Evolutionary conservation across 2,329 filamentous ascomycete genomes (phyloP), one percentile per base, ranked within the genome.

Genomic region (Talaromyces funiculosus): DNA sequence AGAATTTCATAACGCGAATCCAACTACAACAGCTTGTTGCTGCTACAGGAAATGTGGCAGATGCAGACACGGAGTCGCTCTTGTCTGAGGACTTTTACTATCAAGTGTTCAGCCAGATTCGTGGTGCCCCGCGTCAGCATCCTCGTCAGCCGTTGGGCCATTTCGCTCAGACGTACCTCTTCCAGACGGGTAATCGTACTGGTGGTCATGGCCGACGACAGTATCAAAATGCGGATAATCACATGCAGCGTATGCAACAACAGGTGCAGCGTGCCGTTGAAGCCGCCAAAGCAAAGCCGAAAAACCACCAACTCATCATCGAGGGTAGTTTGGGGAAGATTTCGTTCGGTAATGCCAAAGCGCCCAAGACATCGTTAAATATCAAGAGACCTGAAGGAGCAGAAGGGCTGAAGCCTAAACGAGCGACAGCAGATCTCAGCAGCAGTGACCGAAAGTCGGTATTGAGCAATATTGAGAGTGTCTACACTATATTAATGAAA

Each of bases 221-320:
- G 67, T 86, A 87, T 63, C 60, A 61, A 45, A 90, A 89, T 45
- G 92, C 90, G 18, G 94, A 99, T 73, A 99, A 97, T 72, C 94
- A 99, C 71, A 90, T 97, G 79, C 94, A 97, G 73, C 88, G 94
- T 59, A 99, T 99, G 94, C 93, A 99, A 75, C 94, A 99, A 75
- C 94, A 99, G 75, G 95, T 99, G 12, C 93, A 97, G 73, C 87
- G 94, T 60, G 94, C 94, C 24, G 94, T 99, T 0, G 94, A 99
- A 72, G 94, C 94, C 0, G 94, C 94, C 57, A 99, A 97, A 79
- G 90, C 92, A 62, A 93, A 96, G 75, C 94, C 94, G 12, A 99
- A 99, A 81, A 97, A 96, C 72, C 96, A 95, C 70, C 92, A 97
- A 73, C 82, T 99, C 8, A 92, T 97, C 20, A 93, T 99, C 62